Base-by-base conservation (phyloP, 805 yeast genomes). In the Wickerhamiella slavikovae region DNA sequence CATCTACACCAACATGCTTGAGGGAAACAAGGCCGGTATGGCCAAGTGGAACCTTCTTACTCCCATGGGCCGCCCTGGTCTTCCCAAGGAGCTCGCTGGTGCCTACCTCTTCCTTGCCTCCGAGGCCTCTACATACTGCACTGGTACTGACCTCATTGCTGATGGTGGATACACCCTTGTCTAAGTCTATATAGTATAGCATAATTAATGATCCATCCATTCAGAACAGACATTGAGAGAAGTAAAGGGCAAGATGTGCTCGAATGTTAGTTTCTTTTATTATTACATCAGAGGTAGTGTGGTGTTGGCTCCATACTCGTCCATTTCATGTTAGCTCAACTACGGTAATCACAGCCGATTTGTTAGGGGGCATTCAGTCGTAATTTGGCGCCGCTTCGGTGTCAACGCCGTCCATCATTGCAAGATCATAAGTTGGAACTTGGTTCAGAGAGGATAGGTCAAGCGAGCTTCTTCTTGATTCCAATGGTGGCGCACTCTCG, bases 391-490 rank as follows among this genome's bases (percentile, higher is more conserved):
- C 71, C 16, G 73, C 51, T 30, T 64, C 68, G 14, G 56, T 62
- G 8, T 60, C 51, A 4, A 52, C 54, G 5, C 36, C 37, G 27
- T 62, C 70, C 2, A 50, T 41, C 48, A 82, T 51, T 0, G 96
- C 95, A 19, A 76, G 71, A 5, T 62, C 64, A 50, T 85, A 85
- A 0, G 93, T 70, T 0, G 96, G 96, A 5, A 85, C 93, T 28
- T 68, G 56, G 14, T 75, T 69, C 38, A 79, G 39, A 2, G 57
- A 49, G 4, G 48, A 47, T 2, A 59, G 35, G 34, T 64, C 62
- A 25, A 31, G 42, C 31, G 35, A 27, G 18, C 53, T 52, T 11
- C 41, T 38, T 21, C 53, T 62, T 1, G 80, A 71, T 30, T 61
- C 64, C 11, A 57, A 66, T 32, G 82, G 57, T 3, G 82, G 69